Conservation (phyloP, 1,284 basidiomycete species). For the Rhodotorula sp. region DNA sequence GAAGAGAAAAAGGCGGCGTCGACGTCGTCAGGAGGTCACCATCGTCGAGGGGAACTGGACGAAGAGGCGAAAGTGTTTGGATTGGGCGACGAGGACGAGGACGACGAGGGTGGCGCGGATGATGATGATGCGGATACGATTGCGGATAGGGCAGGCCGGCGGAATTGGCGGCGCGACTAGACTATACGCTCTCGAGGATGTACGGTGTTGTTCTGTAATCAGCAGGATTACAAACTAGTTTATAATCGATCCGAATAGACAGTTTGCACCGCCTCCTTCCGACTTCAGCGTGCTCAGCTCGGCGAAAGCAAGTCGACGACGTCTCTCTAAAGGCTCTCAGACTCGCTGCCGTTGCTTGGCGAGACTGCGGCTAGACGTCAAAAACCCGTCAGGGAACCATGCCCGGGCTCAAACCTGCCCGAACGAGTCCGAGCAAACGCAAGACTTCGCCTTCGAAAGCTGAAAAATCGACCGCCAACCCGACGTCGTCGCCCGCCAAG, state of each 20-base stretch:
- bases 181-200: too few relatives aligned
- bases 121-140: not conserved
- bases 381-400: not conserved
- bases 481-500: not conserved
- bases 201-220: not conserved
- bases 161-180: constrained; percentile 5
- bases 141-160: not conserved
- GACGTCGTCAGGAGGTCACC: constrained; percentile 46
- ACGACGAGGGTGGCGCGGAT: constrained; percentile 40
- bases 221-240: not conserved
- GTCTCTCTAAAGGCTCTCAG: too few relatives aligned
- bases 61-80: constrained; percentile 52
- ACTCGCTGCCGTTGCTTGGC: too few relatives aligned
- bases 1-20: constrained; percentile 34
- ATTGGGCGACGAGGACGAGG: constrained; percentile 52
- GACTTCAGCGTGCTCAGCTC: too few relatives aligned
- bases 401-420: constrained; percentile 2
- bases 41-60: constrained; percentile 43
- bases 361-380: too few relatives aligned
- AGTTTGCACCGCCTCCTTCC: too few relatives aligned
- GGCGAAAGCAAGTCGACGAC: too few relatives aligned
- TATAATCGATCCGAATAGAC: too few relatives aligned
- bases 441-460: constrained; percentile 9
- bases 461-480: not conserved
- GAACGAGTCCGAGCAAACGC: not conserved